Evolutionary conservation across 2,329 filamentous ascomycete species (phyloP).

Genomic region (Orbilia quercus): DNA sequence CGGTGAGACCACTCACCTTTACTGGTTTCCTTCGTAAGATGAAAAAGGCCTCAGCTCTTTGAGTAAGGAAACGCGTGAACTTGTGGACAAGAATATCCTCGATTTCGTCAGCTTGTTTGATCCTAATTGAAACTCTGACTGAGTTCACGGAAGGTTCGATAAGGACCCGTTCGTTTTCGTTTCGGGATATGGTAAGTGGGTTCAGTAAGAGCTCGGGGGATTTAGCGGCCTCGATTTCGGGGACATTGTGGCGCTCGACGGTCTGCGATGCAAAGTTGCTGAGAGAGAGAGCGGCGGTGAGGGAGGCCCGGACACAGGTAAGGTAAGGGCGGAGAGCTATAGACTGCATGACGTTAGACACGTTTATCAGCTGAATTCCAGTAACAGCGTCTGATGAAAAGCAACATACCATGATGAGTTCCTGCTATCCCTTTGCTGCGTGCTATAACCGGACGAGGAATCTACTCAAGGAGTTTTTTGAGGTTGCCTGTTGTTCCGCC

Average conservation of each 20-base stretch:
- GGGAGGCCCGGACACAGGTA: slow-evolving; percentile 91
- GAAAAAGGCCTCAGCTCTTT: slow-evolving; percentile 96
- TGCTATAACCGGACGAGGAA: neutral
- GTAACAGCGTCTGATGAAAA: neutral
- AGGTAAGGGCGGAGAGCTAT: slow-evolving; percentile 97
- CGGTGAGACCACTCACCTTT: slow-evolving; percentile 71
- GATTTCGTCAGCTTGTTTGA: slow-evolving; percentile 99
- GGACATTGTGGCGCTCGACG: slow-evolving; percentile 96
- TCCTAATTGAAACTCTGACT: slow-evolving; percentile 96
- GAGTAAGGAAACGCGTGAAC: slow-evolving; percentile 95
- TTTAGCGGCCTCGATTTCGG: slow-evolving; percentile 91
- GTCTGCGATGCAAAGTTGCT: slow-evolving; percentile 98
- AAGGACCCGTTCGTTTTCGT: slow-evolving; percentile 95
- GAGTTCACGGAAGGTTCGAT: slow-evolving; percentile 98
- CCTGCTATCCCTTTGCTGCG: neutral
- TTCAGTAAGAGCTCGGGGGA: slow-evolving; percentile 95
- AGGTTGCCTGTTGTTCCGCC: neutral
- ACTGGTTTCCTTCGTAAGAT: slow-evolving; percentile 94
- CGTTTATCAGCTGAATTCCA: neutral
- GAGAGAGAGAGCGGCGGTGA: slow-evolving; percentile 91
- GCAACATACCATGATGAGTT: slow-evolving; percentile 33
- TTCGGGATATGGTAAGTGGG: slow-evolving; percentile 87
- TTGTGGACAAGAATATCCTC: slow-evolving; percentile 98
- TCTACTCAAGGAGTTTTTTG: too few relatives aligned
- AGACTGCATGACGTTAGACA: slow-evolving; percentile 69